A percentile compares a stretch with the other conserved stretches of the same genome.
These are phyloP conservation scores for Quercus parvula DNA, from an alignment of 306 rosid species.

Conservation along the genomic window DNA sequence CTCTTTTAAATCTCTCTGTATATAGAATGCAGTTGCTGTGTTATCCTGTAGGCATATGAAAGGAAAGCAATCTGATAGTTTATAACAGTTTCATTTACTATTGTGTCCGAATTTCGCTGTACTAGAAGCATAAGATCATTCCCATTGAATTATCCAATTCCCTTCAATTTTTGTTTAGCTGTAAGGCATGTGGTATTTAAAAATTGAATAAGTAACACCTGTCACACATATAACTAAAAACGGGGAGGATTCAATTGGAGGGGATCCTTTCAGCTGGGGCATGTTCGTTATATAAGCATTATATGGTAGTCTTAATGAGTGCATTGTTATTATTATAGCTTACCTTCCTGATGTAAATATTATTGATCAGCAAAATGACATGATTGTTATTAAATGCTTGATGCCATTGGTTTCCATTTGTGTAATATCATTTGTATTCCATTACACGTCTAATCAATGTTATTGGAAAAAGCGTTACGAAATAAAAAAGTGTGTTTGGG, in stretches of 20 bases:
- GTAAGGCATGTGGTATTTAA: no score
- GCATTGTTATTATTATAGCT: not conserved
- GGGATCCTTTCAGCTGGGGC: no score
- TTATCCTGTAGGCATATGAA: not conserved
- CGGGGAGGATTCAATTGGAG: no score
- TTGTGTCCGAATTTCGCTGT: not conserved
- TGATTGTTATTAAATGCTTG: not conserved
- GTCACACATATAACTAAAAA: no score
- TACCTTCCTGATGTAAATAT: not conserved
- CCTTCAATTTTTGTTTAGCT: no score
- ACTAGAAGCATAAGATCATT: no score
- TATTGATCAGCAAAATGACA: not conserved
- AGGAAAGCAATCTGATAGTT: not conserved
- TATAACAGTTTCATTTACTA: not conserved
- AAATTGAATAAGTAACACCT: no score
- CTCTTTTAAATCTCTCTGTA: not conserved
- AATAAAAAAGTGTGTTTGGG: no score
- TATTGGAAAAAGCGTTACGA: no score
- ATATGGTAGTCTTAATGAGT: no score
- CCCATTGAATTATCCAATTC: no score
- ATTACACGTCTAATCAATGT: no score
- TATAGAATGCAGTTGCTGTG: not conserved
- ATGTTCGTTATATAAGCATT: not conserved
- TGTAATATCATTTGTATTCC: not conserved
- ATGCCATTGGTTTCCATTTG: not conserved